Base-by-base conservation (phyloP, 306 rosid genomes). In the Castanopsis chinensis region DNA sequence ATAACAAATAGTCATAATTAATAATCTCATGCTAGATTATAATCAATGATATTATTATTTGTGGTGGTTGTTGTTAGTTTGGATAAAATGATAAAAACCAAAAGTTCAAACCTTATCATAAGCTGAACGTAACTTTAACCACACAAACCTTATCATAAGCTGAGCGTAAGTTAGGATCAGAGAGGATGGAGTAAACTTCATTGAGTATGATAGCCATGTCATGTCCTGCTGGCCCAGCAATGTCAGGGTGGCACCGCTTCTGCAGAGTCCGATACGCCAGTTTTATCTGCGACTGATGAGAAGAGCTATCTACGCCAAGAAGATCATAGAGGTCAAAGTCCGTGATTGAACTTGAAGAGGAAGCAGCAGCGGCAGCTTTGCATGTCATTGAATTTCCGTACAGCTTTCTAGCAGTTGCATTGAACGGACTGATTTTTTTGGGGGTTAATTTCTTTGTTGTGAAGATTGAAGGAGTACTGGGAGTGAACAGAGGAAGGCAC, bases 171-270 rank as follows among this genome's bases (percentile, higher is more conserved):
- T 70, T 78, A 5, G 97, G 97, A 80, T 94, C 90, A 6, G 93
- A 92, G 37, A 94, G 97, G 77, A 94, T 75, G 20, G 95, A 83
- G 76, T 94, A 94, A 37, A 88, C 97, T 74, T 94, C 89, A 68
- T 94, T 94, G 59, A 94, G 97, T 51, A 94, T 87, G 85, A 94
- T 92, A 54, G 97, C 91, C 99, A 94, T 91, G 87, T 92, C 97
- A 15, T 94, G 99, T 33, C 99, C 97, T 18, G 92, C n/a, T 61
- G 97, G 88, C 3, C 97, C 97, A 5, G 97, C 95, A 37, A 94
- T 86, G 73, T 94, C 99, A 5, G 99, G 99, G 69, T 94, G 99
- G 78, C 99, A 94, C 13, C 86, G 87, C 69, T 94, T 94, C 87
- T 94, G 97, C 58, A 94, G 97, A 13, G 86, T 73, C 4, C 97